Evolutionary conservation across 768 basidiomycete species (phyloP).

Genomic region (Podaxis pistillaris): DNA sequence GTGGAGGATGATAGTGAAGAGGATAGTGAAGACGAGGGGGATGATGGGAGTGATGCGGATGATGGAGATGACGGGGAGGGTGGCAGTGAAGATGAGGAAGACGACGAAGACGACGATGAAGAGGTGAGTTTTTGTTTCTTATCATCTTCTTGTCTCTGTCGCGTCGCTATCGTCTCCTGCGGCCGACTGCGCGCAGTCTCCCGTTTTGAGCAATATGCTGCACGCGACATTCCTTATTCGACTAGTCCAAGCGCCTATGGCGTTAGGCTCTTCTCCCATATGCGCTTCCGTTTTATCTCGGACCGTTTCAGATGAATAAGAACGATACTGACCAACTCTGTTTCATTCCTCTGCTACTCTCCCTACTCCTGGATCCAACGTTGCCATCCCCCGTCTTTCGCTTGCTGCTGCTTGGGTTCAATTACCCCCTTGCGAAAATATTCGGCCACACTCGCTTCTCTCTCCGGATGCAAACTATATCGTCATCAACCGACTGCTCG

Average conservation of each 20-base stretch:
- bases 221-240: neutral
- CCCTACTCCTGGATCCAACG: neutral
- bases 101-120: constrained; percentile 66
- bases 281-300: neutral
- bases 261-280: neutral
- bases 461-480: no score
- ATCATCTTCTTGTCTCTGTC: constrained; percentile 16
- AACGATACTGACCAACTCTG: neutral
- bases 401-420: neutral
- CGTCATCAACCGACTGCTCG: no score
- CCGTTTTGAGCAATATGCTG: neutral
- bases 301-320: neutral
- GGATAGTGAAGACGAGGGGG: constrained; percentile 48
- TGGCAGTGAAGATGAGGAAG: constrained; percentile 63
- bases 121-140: constrained; percentile 29
- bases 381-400: neutral
- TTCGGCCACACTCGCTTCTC: no score
- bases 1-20: constrained; percentile 50
- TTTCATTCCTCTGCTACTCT: neutral
- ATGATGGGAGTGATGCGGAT: constrained; percentile 61
- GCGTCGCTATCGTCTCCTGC: neutral
- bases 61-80: constrained; percentile 60
- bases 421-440: no score
- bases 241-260: neutral
- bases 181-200: neutral